Base-by-base conservation (phyloP, 116 monocot species). In the Posidonia oceanica region DNA sequence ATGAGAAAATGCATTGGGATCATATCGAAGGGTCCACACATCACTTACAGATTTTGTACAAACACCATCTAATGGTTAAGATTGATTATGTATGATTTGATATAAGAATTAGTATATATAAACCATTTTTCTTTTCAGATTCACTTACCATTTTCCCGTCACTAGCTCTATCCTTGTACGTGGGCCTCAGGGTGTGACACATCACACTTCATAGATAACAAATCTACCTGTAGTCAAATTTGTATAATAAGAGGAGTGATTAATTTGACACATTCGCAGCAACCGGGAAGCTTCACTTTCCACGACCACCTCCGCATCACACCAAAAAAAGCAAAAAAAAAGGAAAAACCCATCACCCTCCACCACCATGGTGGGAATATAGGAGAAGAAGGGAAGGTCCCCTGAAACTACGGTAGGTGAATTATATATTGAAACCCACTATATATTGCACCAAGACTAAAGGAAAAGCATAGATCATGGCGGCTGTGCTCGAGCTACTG, bases 391-490 rank as follows among this genome's bases (percentile, higher is more conserved):
- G 14, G 40, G 65, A 65, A 65, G 41, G 40, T 18, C 40, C 65
- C 65, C 0, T 18, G 65, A 65, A 65, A 65, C 7, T 17, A 6
- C 65, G 6, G 2, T 5, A n/a, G n/a, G 36, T 42, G 14, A 22
- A 14, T 63, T 63, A 63, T 63, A 63, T 63, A 65, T 16, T 48
- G 48, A 48, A 7, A 7, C 1, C n/a, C 17, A 14, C 7, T 40
- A 14, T 5, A 15, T 41, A 8, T 2, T 65, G 40, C 40, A 65
- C 36, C 1, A 16, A 39, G 40, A 39, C 11, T 41, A 18, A 15
- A 17, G 39, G 16, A 39, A 39, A 17, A 64, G 64, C 20, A 23
- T 23, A 37, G 16, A 64, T 64, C 65, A 65, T 65, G 65, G 65
- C 17, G 41, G 39, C 65, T 41, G 65, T 41, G 40, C 36, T 65